Conservation (phyloP, 805 yeast species). For the Metschnikowia dekortorum region DNA sequence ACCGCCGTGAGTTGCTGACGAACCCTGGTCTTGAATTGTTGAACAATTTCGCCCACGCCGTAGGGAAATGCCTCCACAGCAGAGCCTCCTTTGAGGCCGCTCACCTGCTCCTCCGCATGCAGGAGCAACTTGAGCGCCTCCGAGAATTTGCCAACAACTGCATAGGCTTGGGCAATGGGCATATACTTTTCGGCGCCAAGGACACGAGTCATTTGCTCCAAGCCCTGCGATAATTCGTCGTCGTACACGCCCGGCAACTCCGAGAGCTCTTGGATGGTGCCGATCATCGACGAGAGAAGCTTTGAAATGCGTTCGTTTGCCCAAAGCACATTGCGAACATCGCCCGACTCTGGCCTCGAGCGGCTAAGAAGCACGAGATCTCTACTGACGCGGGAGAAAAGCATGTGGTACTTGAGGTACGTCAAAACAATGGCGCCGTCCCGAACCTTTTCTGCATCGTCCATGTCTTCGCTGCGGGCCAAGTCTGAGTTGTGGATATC, state of each 20-base stretch:
- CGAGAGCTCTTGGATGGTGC: slow-evolving; percentile 53
- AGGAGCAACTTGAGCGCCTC: slow-evolving; percentile 45
- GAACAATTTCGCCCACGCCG: slow-evolving; percentile 32
- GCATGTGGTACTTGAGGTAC: slow-evolving; percentile 63
- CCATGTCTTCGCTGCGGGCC: slow-evolving; percentile 38
- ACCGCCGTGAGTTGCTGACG: slow-evolving; percentile 17
- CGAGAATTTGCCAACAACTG: slow-evolving; percentile 34
- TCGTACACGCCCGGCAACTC: slow-evolving; percentile 92
- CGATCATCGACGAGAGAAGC: slow-evolving; percentile 32
- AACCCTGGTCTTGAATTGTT: slow-evolving; percentile 18
- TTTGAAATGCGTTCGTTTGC: too few species aligned
- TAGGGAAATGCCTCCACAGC: slow-evolving; percentile 39
- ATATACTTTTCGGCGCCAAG: slow-evolving; percentile 36
- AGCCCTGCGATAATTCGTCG: slow-evolving; percentile 56
- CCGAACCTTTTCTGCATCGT: slow-evolving; percentile 57
- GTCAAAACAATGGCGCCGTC: slow-evolving; percentile 72
- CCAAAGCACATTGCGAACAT: too few species aligned
- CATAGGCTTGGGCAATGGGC: slow-evolving; percentile 44
- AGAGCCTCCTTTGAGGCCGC: slow-evolving; percentile 16
- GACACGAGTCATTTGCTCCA: slow-evolving; percentile 46
- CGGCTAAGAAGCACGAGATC: too few species aligned
- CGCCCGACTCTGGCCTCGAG: too few species aligned
- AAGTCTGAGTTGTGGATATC: slow-evolving; percentile 56
- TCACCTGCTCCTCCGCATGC: slow-evolving; percentile 20
- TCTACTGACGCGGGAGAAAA: slow-evolving; percentile 66